phyloP scores from a whole-genome alignment of 768 basidiomycete genomes.

The Rhizopogon roseolus region DNA sequence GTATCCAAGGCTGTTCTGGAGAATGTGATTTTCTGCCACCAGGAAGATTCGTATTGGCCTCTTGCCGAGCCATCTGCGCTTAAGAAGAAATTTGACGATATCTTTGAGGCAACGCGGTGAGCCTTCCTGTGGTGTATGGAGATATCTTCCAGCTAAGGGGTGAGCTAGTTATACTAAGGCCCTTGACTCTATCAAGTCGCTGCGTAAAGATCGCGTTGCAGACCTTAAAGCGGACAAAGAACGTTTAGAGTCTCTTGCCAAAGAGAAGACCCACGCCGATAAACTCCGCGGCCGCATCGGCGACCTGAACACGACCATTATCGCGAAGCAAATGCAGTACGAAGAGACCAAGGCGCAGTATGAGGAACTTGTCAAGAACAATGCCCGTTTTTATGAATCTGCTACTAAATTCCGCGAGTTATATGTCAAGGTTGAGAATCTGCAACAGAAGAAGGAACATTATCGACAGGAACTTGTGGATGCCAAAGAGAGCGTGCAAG shows the following conservation, averaged over 20 bases:
- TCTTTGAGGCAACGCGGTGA: conserved; percentile 95
- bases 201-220: conserved; percentile 86
- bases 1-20: conserved; percentile 98
- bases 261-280: conserved; percentile 84
- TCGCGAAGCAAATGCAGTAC: conserved; percentile 66
- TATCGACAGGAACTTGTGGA: conserved; percentile 59
- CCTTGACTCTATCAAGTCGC: conserved; percentile 81
- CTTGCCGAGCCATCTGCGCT: conserved; percentile 83
- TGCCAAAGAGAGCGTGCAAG: conserved; percentile 58
- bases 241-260: conserved; percentile 67
- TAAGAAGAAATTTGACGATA: conserved; percentile 99
- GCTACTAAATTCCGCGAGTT: conserved; percentile 84
- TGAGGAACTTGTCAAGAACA: conserved; percentile 61
- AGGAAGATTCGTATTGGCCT: conserved; percentile 99
- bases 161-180: conserved; percentile 87
- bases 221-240: conserved; percentile 95
- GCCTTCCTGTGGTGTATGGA: conserved; percentile 5
- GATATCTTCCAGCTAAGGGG: background rate
- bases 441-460: conserved; percentile 58
- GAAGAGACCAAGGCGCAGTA: conserved; percentile 66
- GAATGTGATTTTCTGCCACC: conserved; percentile 99
- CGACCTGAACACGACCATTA: conserved; percentile 57
- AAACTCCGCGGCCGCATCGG: conserved; percentile 67
- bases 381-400: conserved; percentile 75
- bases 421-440: conserved; percentile 62